Evolutionary conservation across 1,139 yeast species (phyloP).

Genomic region (Debaryomyces sp.): DNA sequence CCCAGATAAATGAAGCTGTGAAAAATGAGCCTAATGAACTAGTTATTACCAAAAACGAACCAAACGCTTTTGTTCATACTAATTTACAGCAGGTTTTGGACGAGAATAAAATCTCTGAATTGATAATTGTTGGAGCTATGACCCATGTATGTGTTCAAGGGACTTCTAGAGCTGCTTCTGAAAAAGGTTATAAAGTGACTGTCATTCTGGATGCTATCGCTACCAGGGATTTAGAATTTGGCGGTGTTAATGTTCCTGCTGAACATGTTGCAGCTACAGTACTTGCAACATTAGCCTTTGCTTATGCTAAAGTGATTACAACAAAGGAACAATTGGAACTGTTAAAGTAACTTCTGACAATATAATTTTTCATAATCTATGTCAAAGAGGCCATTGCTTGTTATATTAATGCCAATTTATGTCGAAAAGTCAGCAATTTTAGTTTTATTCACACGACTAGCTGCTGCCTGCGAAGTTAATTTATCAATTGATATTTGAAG

Average conservation of each 20-base stretch:
- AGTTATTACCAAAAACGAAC: slow-evolving; percentile 8
- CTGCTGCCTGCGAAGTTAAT: no score
- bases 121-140: slow-evolving; percentile 11
- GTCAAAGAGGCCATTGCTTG: no score
- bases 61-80: slow-evolving; percentile 9
- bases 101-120: slow-evolving; percentile 4
- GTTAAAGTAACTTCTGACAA: background rate
- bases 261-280: slow-evolving; percentile 9
- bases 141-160: slow-evolving; percentile 11
- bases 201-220: slow-evolving; percentile 11
- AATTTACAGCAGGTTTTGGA: slow-evolving; percentile 7
- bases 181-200: slow-evolving; percentile 9
- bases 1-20: slow-evolving; percentile 8
- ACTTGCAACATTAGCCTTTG: slow-evolving; percentile 10
- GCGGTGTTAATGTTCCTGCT: slow-evolving; percentile 9
- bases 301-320: slow-evolving; percentile 7
- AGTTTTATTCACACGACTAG: background rate
- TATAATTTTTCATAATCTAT: background rate
- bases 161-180: slow-evolving; percentile 10
- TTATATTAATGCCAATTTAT: background rate
- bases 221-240: slow-evolving; percentile 9
- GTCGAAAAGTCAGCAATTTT: background rate
- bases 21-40: slow-evolving; percentile 2
- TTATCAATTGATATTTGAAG: no score
- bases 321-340: slow-evolving; percentile 3